Evolutionary conservation across 2,329 filamentous ascomycete genomes (phyloP).

Genomic region (Ceratocystiopsis minuta): DNA sequence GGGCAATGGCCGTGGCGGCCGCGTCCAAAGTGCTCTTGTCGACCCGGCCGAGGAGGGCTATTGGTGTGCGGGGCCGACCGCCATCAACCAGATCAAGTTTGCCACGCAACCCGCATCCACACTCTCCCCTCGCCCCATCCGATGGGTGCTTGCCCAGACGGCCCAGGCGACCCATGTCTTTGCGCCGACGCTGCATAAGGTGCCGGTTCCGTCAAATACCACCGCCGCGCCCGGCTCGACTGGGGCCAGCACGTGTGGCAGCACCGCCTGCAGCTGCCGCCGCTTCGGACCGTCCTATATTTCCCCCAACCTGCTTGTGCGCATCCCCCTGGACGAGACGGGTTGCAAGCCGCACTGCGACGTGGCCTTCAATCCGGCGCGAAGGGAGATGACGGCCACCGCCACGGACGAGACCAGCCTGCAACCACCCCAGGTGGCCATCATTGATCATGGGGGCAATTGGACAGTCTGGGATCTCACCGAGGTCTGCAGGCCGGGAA

Average conservation of each 20-base stretch:
- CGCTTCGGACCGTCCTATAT: constrained; percentile 29
- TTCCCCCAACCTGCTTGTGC: constrained; percentile 34
- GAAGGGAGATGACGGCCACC: constrained; percentile 16
- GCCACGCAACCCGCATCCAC: constrained; percentile 15
- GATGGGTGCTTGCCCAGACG: constrained; percentile 36
- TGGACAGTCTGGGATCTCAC: constrained; percentile 51
- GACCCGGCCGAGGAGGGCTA: constrained; percentile 25
- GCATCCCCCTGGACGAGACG: constrained; percentile 31
- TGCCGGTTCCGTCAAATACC: constrained; percentile 12
- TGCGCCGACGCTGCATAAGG: constrained; percentile 28
- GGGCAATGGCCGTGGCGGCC: constrained; percentile 16
- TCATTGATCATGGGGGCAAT: constrained; percentile 45
- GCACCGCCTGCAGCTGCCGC: constrained; percentile 2
- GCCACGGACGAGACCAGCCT: no score
- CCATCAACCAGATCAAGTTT: constrained; percentile 34
- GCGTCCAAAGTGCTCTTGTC: constrained; percentile 9
- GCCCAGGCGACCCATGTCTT: constrained; percentile 32
- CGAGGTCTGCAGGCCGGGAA: no score
- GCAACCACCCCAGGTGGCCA: constrained; percentile 38
- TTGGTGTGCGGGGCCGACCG: constrained; percentile 34
- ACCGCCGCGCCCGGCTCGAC: no score
- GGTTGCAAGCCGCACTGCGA: constrained; percentile 41
- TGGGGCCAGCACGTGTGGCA: constrained; percentile 1
- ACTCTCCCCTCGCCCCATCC: constrained; percentile 13
- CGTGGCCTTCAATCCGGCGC: constrained; percentile 41